phyloP scores from a whole-genome alignment of 164 flowering plant genomes.

The Pachysandra terminalis region DNA sequence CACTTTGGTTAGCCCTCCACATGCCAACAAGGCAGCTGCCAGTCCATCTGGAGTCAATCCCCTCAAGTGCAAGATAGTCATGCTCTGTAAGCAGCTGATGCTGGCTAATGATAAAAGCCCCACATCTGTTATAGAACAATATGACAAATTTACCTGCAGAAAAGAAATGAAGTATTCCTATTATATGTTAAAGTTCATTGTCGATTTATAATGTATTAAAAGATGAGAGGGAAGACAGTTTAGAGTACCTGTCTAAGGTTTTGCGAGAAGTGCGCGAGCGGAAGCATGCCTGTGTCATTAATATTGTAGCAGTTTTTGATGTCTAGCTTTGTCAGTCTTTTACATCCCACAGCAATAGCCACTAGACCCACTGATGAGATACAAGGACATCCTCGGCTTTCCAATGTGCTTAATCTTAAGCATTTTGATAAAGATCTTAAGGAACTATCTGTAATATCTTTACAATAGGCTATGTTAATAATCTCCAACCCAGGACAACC shows the following conservation, averaged over 20 bases:
- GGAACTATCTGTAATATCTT: conserved; percentile 59
- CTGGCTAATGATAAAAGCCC: conserved; percentile 81
- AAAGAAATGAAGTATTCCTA: not conserved
- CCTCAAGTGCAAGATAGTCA: conserved; percentile 63
- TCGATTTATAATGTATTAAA: not conserved
- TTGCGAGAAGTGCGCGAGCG: conserved; percentile 67
- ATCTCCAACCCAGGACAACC: conserved; percentile 69
- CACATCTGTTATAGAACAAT: conserved; percentile 68
- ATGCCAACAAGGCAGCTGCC: conserved; percentile 64
- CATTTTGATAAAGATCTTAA: conserved; percentile 62
- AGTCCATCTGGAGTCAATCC: conserved; percentile 67
- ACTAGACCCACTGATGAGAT: conserved; percentile 68
- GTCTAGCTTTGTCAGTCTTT: conserved; percentile 62
- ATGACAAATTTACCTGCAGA: conserved; percentile 80
- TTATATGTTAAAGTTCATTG: not conserved
- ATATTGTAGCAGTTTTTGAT: conserved; percentile 69
- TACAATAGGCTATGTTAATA: conserved; percentile 71
- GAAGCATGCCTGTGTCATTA: conserved; percentile 73
- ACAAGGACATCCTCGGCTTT: conserved; percentile 68
- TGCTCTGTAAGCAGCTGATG: conserved; percentile 68
- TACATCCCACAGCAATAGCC: conserved; percentile 68
- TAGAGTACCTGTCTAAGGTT: conserved; percentile 69
- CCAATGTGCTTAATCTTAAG: conserved; percentile 51
- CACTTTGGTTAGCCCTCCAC: conserved; percentile 71
- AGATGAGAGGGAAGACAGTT: not conserved